Conservation (phyloP, 129 eudicot species). For the Flaveria robusta region DNA sequence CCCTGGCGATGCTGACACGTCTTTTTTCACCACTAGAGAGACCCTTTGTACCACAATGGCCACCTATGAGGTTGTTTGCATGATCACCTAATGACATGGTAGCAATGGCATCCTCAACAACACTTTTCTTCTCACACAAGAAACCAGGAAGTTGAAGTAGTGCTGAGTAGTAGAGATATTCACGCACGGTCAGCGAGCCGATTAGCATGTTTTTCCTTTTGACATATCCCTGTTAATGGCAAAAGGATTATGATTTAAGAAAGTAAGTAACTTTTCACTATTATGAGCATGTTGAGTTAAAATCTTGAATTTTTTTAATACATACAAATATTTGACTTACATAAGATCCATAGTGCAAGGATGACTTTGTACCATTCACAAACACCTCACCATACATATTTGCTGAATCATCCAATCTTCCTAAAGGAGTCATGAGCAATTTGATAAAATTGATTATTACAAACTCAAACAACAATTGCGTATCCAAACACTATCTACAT, state of each 20-base stretch:
- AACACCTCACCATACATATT: slow-evolving; percentile 82
- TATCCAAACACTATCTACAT: not conserved
- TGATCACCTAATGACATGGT: slow-evolving; percentile 91
- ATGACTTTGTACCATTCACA: slow-evolving; percentile 69
- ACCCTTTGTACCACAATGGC: slow-evolving; percentile 86
- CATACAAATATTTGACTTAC: slow-evolving; percentile 43
- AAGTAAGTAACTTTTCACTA: not conserved
- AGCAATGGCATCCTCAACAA: slow-evolving; percentile 86
- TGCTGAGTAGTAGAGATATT: slow-evolving; percentile 94
- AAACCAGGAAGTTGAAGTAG: slow-evolving; percentile 93
- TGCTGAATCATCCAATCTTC: slow-evolving; percentile 88
- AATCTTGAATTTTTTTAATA: not conserved
- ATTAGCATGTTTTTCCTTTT: slow-evolving; percentile 74
- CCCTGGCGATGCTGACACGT: slow-evolving; percentile 92
- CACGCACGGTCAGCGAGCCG: slow-evolving; percentile 77
- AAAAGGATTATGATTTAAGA: slow-evolving; percentile 6
- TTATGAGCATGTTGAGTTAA: not conserved
- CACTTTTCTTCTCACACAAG: slow-evolving; percentile 69
- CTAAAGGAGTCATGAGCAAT: slow-evolving; percentile 43
- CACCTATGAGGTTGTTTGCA: slow-evolving; percentile 89
- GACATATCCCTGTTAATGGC: slow-evolving; percentile 51
- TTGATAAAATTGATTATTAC: slow-evolving; percentile 7
- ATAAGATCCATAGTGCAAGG: slow-evolving; percentile 82
- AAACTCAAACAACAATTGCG: not conserved
- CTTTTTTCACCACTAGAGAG: slow-evolving; percentile 92